phyloP scores from a whole-genome alignment of 1,284 basidiomycete species.

The Ceratobasidium sp. region DNA sequence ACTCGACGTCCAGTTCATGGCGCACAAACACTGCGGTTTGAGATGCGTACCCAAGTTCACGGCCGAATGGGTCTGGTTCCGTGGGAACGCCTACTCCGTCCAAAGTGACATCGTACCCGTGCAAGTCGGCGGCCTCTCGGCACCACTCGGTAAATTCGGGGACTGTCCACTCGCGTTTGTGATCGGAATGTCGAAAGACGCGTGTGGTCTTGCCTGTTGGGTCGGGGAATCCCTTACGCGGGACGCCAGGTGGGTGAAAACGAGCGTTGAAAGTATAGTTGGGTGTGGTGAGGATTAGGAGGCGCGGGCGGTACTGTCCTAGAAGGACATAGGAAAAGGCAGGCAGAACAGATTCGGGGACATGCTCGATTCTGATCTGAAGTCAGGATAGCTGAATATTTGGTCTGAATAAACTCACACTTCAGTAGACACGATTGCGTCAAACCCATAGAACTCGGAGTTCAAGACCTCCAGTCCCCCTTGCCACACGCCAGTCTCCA shows the following conservation, averaged over 20 bases:
- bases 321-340: constrained; percentile 85
- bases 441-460: constrained; percentile 73
- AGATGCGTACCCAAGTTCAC: constrained; percentile 59
- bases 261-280: constrained; percentile 90
- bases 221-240: constrained; percentile 56
- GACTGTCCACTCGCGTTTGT: constrained; percentile 93
- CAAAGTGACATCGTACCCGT: constrained; percentile 77
- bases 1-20: constrained; percentile 33
- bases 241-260: constrained; percentile 74
- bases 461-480: constrained; percentile 86
- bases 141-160: constrained; percentile 86
- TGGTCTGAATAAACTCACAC: constrained; percentile 68
- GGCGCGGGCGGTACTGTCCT: constrained; percentile 83
- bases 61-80: constrained; percentile 75
- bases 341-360: constrained; percentile 75
- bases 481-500: constrained; percentile 82
- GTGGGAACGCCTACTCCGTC: constrained; percentile 67
- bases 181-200: constrained; percentile 80
- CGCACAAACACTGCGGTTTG: constrained; percentile 49
- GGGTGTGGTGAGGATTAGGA: constrained; percentile 89
- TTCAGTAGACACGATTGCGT: constrained; percentile 89
- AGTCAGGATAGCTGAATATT: not conserved
- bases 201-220: constrained; percentile 65
- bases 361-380: constrained; percentile 84
- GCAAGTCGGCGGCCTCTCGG: constrained; percentile 68